Evolutionary conservation across 371 early-diverging fungal species (phyloP).

Genomic region (Syncephalastrum contaminatum): DNA sequence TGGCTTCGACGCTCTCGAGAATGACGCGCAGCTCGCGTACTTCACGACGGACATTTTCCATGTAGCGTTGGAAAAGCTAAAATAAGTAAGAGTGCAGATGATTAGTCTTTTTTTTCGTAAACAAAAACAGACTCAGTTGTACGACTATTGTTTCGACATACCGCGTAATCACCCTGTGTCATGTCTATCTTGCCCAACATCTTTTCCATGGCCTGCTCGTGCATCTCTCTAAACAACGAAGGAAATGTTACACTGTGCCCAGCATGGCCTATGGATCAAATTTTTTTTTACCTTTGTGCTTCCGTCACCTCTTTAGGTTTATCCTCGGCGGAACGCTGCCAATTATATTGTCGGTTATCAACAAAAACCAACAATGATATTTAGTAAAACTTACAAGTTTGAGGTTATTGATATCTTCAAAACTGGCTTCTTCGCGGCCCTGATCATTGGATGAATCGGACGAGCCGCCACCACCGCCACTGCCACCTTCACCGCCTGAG

Average conservation of each 20-base stretch:
- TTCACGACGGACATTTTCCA: conserved; percentile 68
- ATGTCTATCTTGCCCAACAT: conserved; percentile 65
- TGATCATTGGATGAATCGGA: conserved; percentile 53
- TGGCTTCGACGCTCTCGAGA: conserved; percentile 76
- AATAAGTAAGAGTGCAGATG: background rate
- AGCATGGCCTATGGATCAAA: background rate
- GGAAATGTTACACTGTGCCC: conserved; percentile 1
- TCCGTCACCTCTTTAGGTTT: conserved; percentile 48
- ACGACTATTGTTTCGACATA: conserved; percentile 8
- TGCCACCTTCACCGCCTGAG: conserved; percentile 30
- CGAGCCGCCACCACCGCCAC: conserved; percentile 42
- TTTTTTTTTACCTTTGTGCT: conserved; percentile 53
- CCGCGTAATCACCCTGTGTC: conserved; percentile 68
- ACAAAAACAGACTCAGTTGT: background rate
- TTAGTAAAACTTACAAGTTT: conserved; percentile 49
- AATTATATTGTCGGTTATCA: background rate
- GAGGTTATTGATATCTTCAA: conserved; percentile 64
- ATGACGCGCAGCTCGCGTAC: conserved; percentile 78
- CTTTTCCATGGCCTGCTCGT: conserved; percentile 66
- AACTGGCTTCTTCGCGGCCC: conserved; percentile 60
- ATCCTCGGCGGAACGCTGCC: conserved; percentile 46
- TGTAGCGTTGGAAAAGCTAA: conserved; percentile 52
- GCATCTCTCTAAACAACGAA: conserved; percentile 53
- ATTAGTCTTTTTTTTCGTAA: background rate
- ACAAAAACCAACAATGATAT: conserved; percentile 1